These are phyloP conservation scores for Calycina marina DNA, from an alignment of 2,329 filamentous ascomycete genomes.

Conservation along the genomic window DNA sequence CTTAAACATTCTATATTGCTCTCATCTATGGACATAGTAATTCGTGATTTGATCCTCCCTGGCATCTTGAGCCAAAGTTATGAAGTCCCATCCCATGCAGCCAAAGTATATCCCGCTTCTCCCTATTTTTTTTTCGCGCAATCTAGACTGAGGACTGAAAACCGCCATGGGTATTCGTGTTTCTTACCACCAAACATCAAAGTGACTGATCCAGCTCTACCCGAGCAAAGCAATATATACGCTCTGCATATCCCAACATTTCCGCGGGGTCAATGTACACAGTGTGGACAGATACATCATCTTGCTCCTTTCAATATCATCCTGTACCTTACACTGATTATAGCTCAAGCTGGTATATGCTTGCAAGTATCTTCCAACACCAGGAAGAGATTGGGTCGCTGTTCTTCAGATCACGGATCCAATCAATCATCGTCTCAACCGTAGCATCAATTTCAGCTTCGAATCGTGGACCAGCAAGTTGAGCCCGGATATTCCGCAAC, in stretches of 20 bases:
- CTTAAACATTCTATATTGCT: too few species aligned
- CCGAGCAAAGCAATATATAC: too few species aligned
- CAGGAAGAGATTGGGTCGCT: conserved; percentile 39
- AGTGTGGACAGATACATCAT: not conserved
- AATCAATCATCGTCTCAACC: conserved; percentile 38
- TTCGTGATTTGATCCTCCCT: too few species aligned
- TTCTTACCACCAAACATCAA: too few species aligned
- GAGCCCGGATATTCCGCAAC: conserved; percentile 32
- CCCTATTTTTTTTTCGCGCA: too few species aligned
- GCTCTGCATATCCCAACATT: not conserved
- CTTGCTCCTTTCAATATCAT: not conserved
- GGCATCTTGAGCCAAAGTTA: too few species aligned
- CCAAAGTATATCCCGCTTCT: too few species aligned
- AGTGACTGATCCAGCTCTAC: too few species aligned
- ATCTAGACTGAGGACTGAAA: too few species aligned
- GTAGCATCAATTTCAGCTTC: conserved; percentile 36
- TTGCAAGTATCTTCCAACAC: conserved; percentile 23
- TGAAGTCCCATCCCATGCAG: too few species aligned
- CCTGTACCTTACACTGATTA: not conserved
- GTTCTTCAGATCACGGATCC: conserved; percentile 41
- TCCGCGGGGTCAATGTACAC: not conserved
- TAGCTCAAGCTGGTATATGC: conserved; percentile 16
- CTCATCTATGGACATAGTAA: too few species aligned
- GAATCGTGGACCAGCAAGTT: conserved; percentile 33
- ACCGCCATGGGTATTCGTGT: too few species aligned